These are phyloP conservation scores for Trametes maxima DNA, from an alignment of 768 basidiomycete species.

Conservation along the genomic window DNA sequence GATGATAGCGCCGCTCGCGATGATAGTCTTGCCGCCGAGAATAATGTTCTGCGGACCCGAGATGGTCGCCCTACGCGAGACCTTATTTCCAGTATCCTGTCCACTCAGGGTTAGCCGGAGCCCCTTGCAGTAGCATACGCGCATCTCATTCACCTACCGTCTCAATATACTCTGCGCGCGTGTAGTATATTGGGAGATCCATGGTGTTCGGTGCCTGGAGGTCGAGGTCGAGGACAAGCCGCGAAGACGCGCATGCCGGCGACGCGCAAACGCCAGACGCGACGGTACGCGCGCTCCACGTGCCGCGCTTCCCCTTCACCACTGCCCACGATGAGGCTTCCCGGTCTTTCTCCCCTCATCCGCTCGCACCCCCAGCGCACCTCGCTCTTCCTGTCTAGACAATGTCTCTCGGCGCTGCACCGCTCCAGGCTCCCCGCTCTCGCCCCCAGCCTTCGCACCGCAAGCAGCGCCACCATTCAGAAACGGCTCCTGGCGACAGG, in stretches of 20 bases:
- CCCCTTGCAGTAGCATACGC: not conserved
- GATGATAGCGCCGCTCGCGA: constrained; percentile 86
- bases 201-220: constrained; percentile 36
- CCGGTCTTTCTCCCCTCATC: not conserved
- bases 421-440: not conserved
- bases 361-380: not conserved
- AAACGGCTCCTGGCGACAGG: constrained; percentile 3
- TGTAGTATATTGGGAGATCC: constrained; percentile 79
- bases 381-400: not conserved
- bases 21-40: constrained; percentile 95
- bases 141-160: constrained; percentile 50
- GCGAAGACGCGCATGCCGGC: constrained; percentile 8
- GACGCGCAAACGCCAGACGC: constrained; percentile 2
- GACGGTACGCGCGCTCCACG: constrained; percentile 8
- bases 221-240: constrained; percentile 9
- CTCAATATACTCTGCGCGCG: constrained; percentile 85
- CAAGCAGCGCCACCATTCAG: not conserved
- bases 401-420: not conserved
- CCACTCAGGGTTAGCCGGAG: not conserved
- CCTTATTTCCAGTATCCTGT: constrained; percentile 95
- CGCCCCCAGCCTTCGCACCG: not conserved
- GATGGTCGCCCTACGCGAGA: constrained; percentile 88
- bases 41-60: constrained; percentile 96
- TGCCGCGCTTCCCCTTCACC: not conserved
- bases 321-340: constrained; percentile 9